Conservation (phyloP, 768 basidiomycete species). For the Xanthoconium stramineum region DNA sequence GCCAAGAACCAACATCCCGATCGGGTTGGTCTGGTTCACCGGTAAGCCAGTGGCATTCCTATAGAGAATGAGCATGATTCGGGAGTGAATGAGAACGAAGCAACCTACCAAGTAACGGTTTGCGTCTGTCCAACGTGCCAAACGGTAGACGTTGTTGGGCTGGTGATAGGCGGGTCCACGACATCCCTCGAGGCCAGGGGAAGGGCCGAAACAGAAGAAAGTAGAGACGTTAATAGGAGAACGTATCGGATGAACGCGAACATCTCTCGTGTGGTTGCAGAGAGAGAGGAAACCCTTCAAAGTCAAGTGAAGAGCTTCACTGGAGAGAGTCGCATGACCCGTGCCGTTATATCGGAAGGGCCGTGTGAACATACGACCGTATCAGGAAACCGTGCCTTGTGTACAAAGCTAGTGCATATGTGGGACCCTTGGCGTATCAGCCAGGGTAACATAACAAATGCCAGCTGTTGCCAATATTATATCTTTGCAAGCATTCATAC, state of each 20-base stretch:
- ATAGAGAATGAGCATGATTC: slow-evolving; percentile 32
- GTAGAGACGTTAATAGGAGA: slow-evolving; percentile 20
- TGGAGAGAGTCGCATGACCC: not conserved
- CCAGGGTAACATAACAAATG: not conserved
- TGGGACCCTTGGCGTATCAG: slow-evolving; percentile 3
- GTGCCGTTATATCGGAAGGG: slow-evolving; percentile 14
- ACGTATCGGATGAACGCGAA: slow-evolving; percentile 25
- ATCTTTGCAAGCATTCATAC: not conserved
- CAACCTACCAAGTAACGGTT: slow-evolving; percentile 49
- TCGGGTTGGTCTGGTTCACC: slow-evolving; percentile 27
- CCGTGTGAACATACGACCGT: slow-evolving; percentile 23
- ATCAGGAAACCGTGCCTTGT: slow-evolving; percentile 6
- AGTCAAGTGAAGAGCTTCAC: slow-evolving; percentile 13
- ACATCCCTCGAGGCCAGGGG: slow-evolving; percentile 43
- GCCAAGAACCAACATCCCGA: slow-evolving; percentile 31
- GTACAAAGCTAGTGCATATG: not conserved
- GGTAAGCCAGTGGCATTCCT: slow-evolving; percentile 25
- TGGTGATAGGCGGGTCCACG: slow-evolving; percentile 45
- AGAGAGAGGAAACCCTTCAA: slow-evolving; percentile 17
- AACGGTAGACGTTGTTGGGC: slow-evolving; percentile 38
- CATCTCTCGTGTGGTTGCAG: slow-evolving; percentile 14
- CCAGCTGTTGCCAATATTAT: not conserved
- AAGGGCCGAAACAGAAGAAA: slow-evolving; percentile 25
- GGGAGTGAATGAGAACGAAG: not conserved
- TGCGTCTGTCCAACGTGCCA: slow-evolving; percentile 44